Evolutionary conservation across 352 stramenopile genomes (phyloP).

Genomic region (Phytopythium litorale): DNA sequence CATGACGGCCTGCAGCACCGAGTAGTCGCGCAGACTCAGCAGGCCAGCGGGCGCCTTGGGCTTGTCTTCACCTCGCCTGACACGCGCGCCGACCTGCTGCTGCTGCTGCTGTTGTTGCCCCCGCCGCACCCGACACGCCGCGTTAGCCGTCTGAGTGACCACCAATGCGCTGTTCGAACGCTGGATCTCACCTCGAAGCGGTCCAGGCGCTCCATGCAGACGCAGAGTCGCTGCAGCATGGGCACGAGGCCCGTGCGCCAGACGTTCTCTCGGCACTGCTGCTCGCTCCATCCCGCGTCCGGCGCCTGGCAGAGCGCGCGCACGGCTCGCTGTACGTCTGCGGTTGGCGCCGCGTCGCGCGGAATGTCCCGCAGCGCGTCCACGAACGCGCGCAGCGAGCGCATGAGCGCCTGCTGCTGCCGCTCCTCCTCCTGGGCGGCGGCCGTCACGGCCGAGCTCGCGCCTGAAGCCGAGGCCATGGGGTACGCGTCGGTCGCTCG

Average conservation of each 20-base stretch:
- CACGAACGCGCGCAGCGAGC: slow-evolving; percentile 55
- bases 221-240: slow-evolving; percentile 31
- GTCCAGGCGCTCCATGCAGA: slow-evolving; percentile 47
- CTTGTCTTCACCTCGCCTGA: slow-evolving; percentile 7
- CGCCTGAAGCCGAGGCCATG: too few species aligned
- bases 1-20: slow-evolving; percentile 69
- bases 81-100: background rate
- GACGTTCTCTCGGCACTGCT: slow-evolving; percentile 18
- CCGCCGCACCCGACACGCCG: background rate
- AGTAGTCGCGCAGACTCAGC: slow-evolving; percentile 83
- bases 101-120: slow-evolving; percentile 7
- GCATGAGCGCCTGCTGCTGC: slow-evolving; percentile 50
- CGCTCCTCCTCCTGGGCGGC: slow-evolving; percentile 20
- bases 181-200: slow-evolving; percentile 21
- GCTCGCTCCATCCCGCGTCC: slow-evolving; percentile 2
- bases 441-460: background rate
- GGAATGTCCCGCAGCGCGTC: slow-evolving; percentile 63
- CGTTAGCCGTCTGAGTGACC: background rate
- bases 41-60: slow-evolving; percentile 56
- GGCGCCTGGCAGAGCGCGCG: slow-evolving; percentile 21
- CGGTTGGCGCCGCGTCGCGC: slow-evolving; percentile 15
- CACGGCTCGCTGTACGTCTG: slow-evolving; percentile 26
- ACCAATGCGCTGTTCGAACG: background rate
- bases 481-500: too few species aligned
- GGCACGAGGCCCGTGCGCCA: slow-evolving; percentile 38